Conservation (phyloP, 352 stramenopile species). For the Peronospora tabacina region DNA sequence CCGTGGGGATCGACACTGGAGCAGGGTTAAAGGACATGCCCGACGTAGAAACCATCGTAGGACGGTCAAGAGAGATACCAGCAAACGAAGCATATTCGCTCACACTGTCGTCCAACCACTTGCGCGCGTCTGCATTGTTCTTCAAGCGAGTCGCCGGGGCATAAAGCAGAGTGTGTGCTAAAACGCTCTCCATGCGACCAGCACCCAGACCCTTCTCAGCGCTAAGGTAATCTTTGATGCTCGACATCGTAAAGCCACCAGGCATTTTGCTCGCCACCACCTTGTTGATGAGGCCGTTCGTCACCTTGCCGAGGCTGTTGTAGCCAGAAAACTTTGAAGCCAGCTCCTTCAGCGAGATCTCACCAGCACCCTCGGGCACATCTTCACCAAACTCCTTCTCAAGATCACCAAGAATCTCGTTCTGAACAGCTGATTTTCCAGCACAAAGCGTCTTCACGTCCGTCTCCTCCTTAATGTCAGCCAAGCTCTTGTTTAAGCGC, state of each 20-base stretch:
- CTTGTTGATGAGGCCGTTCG: conserved; percentile 55
- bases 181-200: conserved; percentile 68
- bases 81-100: conserved; percentile 65
- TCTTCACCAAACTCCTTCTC: conserved; percentile 79
- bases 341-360: conserved; percentile 69
- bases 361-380: conserved; percentile 58
- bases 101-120: conserved; percentile 74
- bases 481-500: conserved; percentile 64
- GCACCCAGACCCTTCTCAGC: conserved; percentile 50
- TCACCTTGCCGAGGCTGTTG: conserved; percentile 64
- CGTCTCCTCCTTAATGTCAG: conserved; percentile 60
- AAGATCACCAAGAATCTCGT: conserved; percentile 83
- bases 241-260: conserved; percentile 75
- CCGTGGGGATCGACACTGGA: conserved; percentile 43
- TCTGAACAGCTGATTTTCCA: conserved; percentile 83
- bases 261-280: conserved; percentile 78
- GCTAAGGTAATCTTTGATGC: conserved; percentile 63
- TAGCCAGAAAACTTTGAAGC: conserved; percentile 61
- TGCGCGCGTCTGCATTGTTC: conserved; percentile 59
- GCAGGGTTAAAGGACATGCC: conserved; percentile 34
- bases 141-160: conserved; percentile 59
- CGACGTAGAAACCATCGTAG: conserved; percentile 15
- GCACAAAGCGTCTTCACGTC: conserved; percentile 75
- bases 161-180: conserved; percentile 57
- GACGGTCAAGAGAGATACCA: conserved; percentile 50